Base-by-base conservation (phyloP, 1,284 basidiomycete genomes). In the Ceratobasidium sp. region DNA sequence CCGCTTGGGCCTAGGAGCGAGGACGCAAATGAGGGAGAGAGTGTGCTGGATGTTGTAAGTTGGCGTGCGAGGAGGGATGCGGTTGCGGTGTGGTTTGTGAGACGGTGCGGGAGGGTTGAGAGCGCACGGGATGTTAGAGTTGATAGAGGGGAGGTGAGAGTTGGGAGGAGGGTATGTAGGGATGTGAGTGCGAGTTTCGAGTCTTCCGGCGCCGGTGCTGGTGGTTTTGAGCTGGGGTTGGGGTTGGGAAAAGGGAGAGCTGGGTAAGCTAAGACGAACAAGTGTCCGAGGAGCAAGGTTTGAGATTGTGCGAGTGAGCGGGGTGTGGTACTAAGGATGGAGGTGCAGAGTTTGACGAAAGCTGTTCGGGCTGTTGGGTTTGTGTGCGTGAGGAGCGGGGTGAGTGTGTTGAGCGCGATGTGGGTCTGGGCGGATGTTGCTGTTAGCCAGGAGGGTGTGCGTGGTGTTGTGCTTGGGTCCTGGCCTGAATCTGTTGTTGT, bases 1-100 rank as follows among this genome's bases (percentile, higher is more conserved):
- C 96, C 96, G 0, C 86, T 88, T 0, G 95, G 93, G 2, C 96
- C 95, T 0, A 97, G 88, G 5, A 97, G 87, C 73, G 89, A 88
- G 3, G 89, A 89, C 5, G 96, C 87, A 44, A 50, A 93, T 86
- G n/a, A 87, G 5, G 82, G 10, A 84, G 15, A 81, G 78, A 48
- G 81, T 82, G 78, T 52, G 88, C 81, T 42, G 79, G 64, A 23
- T 77, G 42, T 52, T 81, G 81, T 3, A 81, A 52, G 61, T 78
- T 81, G 54, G 68, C 80, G n/a, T 81, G 74, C 77, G 13, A 52
- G 64, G n/a, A 82, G 79, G 3, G 77, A 81, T 26, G 85, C 92
- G 83, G 75, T 97, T 87, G 78, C 94, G 86, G 4, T 88, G 86
- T 2, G 92, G 89, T 5, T 89, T 84, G 81, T 94, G 92, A 80